Evolutionary conservation across 225 moss, liverwort and hornwort genomes (phyloP).

Genomic region (Physcomitrium patens): DNA sequence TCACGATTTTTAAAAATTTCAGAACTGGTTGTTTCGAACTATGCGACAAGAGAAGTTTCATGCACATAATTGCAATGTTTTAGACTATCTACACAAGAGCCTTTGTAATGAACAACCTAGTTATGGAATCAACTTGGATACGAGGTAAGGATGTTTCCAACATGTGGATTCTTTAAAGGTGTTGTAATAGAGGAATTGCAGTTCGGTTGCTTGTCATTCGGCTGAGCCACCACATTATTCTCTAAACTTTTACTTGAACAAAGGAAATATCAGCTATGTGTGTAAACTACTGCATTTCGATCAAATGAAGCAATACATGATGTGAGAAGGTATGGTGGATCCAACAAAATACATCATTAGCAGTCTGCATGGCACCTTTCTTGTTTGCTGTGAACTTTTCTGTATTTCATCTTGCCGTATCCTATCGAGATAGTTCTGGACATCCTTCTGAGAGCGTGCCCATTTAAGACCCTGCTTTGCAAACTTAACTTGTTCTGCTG

Average conservation of each 20-base stretch:
- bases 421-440: conserved; percentile 21
- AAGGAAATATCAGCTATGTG: conserved; percentile 19
- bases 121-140: not conserved
- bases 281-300: no score
- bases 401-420: conserved; percentile 21
- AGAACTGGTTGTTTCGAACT: not conserved
- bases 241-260: conserved; percentile 40
- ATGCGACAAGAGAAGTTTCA: not conserved
- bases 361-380: not conserved
- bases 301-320: not conserved
- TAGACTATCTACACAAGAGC: not conserved
- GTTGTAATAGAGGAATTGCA: conserved; percentile 9
- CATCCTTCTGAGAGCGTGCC: conserved; percentile 8
- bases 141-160: conserved; percentile 1
- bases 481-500: conserved; percentile 15
- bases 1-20: no score
- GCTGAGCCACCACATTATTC: conserved; percentile 26
- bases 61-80: not conserved
- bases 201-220: conserved; percentile 17
- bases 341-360: not conserved
- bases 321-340: conserved; percentile 4
- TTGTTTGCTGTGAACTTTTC: conserved; percentile 33
- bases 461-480: conserved; percentile 16
- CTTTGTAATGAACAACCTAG: not conserved
- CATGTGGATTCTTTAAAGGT: conserved; percentile 27